Percentiles rank a stretch among this genome's conserved stretches.
Evolutionary conservation across 2,329 filamentous ascomycete genomes (phyloP).

Genomic region (Ascochyta clinopodiicola): DNA sequence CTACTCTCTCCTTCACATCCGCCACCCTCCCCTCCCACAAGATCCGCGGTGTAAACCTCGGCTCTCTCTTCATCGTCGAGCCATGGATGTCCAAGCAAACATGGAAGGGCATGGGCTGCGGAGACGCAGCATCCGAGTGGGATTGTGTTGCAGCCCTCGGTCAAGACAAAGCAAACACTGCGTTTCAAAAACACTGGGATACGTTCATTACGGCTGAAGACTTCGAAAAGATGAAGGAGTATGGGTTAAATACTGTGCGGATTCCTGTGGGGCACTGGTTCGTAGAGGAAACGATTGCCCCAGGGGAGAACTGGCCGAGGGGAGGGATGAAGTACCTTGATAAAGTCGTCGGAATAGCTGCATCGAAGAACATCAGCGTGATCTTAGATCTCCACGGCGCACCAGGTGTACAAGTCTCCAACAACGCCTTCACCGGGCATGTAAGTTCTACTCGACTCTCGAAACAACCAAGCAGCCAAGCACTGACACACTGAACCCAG

Average conservation of each 20-base stretch:
- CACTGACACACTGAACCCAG: background rate
- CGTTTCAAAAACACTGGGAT: constrained; percentile 59
- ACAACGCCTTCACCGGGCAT: constrained; percentile 58
- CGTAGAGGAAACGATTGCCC: constrained; percentile 57
- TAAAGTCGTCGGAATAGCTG: constrained; percentile 56
- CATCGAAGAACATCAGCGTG: constrained; percentile 59
- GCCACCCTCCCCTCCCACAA: constrained; percentile 39
- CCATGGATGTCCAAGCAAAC: constrained; percentile 60
- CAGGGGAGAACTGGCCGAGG: constrained; percentile 59
- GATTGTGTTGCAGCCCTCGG: constrained; percentile 60
- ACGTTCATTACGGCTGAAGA: constrained; percentile 59
- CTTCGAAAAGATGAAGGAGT: constrained; percentile 56
- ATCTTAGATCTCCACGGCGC: constrained; percentile 62
- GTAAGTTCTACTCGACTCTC: constrained; percentile 20
- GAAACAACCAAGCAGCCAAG: too few species aligned
- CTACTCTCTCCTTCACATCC: background rate
- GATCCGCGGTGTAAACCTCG: constrained; percentile 64
- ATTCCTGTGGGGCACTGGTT: constrained; percentile 66
- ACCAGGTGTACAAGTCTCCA: constrained; percentile 57
- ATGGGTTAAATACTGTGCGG: constrained; percentile 61
- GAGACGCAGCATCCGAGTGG: constrained; percentile 56
- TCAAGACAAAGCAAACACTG: constrained; percentile 54
- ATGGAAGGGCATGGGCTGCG: constrained; percentile 60
- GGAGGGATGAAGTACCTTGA: constrained; percentile 58
- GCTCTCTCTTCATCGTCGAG: constrained; percentile 60